Conservation (phyloP, 78 protist species). For the Dictyostelium capitatum region DNA sequence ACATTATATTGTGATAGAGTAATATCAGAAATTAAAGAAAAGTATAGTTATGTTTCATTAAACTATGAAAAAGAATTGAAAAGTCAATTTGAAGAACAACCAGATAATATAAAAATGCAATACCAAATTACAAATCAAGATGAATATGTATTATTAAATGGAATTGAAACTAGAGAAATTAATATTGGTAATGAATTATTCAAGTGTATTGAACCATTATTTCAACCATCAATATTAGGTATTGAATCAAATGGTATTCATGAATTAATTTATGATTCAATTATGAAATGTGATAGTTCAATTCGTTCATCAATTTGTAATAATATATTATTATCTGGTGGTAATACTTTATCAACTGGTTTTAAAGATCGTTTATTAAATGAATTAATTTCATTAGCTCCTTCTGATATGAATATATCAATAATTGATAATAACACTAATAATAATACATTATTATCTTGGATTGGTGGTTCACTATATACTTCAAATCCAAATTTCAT, state of each 20-base stretch:
- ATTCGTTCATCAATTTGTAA: conserved; percentile 90
- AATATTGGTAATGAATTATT: conserved; percentile 91
- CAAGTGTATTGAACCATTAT: conserved; percentile 93
- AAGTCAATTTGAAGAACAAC: no score
- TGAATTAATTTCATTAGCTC: conserved; percentile 87
- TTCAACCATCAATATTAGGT: conserved; percentile 93
- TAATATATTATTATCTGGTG: conserved; percentile 94
- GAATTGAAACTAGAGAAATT: conserved; percentile 89
- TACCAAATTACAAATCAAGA: no score
- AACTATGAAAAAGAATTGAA: no score
- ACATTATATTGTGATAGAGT: no score
- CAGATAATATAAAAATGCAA: no score
- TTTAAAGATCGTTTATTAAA: conserved; percentile 87
- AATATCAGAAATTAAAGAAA: no score
- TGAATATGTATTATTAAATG: no score
- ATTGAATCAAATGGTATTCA: conserved; percentile 93
- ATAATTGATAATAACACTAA: conserved; percentile 65
- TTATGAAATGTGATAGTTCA: conserved; percentile 93
- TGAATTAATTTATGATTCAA: conserved; percentile 84
- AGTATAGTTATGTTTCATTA: no score
- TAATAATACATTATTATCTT: no score
- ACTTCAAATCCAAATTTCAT: no score
- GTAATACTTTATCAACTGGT: conserved; percentile 92
- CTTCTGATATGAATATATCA: conserved; percentile 93
- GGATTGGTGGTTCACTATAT: no score